These are phyloP conservation scores for Rhododendron griersonianum DNA, from an alignment of 148 eudicot genomes.

Conservation along the genomic window DNA sequence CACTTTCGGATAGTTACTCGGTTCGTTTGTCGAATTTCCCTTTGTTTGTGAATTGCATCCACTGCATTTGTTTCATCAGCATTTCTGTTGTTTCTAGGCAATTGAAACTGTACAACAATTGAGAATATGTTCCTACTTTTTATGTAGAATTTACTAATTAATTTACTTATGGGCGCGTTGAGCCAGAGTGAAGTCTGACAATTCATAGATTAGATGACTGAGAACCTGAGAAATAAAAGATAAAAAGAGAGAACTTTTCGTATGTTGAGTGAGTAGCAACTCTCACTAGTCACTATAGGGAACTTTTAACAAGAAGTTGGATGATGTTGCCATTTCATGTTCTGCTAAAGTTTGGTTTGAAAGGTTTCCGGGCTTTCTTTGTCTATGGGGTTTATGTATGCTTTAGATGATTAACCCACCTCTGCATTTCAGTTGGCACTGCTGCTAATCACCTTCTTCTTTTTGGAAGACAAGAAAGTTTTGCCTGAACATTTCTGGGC, in stretches of 20 bases:
- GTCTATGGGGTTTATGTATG: neutral
- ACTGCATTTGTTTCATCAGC: neutral
- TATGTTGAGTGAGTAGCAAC: neutral
- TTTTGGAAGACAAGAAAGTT: neutral
- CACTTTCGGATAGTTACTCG: conserved; percentile 74
- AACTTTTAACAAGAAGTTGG: neutral
- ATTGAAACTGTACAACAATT: neutral
- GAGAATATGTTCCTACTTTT: neutral
- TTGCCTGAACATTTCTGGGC: neutral
- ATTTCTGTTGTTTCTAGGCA: neutral
- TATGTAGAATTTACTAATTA: neutral
- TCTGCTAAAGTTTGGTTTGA: neutral
- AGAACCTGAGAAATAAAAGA: neutral
- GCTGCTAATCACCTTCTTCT: neutral
- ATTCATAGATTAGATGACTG: neutral
- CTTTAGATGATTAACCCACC: neutral
- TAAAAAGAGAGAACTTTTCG: neutral
- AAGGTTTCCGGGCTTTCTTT: neutral
- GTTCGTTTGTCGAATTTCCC: conserved; percentile 33
- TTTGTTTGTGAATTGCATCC: neutral
- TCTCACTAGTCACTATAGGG: neutral
- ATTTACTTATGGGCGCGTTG: neutral
- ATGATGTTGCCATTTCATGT: neutral
- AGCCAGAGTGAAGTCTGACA: neutral
- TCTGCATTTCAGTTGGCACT: neutral